Evolutionary conservation across 352 stramenopile genomes (phyloP).

Genomic region (Phytopythium kandeliae): DNA sequence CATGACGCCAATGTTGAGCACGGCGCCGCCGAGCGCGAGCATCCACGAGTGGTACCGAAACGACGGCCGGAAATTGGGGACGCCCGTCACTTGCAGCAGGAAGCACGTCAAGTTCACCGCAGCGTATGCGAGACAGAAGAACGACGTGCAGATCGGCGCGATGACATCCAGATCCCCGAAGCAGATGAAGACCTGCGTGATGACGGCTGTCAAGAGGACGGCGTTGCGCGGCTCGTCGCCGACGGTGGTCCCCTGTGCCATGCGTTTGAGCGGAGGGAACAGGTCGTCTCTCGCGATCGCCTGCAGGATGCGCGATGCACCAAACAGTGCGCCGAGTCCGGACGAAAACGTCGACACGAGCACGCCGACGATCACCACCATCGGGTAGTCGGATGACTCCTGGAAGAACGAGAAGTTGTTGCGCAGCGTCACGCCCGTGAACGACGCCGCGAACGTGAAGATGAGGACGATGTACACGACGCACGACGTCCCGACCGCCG

Average conservation of each 20-base stretch:
- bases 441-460: slow-evolving; percentile 51
- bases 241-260: slow-evolving; percentile 41
- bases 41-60: slow-evolving; percentile 72
- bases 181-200: slow-evolving; percentile 67
- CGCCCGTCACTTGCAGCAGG: slow-evolving; percentile 63
- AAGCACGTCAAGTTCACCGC: slow-evolving; percentile 74
- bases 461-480: slow-evolving; percentile 71
- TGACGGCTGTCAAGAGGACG: slow-evolving; percentile 54
- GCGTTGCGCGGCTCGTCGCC: slow-evolving; percentile 68
- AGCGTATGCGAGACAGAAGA: slow-evolving; percentile 77
- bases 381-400: slow-evolving; percentile 43
- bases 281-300: slow-evolving; percentile 71
- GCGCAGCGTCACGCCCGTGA: slow-evolving; percentile 45
- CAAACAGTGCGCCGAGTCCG: slow-evolving; percentile 60
- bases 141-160: slow-evolving; percentile 74
- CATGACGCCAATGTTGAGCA: slow-evolving; percentile 66
- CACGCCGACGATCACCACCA: slow-evolving; percentile 58
- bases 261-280: slow-evolving; percentile 36
- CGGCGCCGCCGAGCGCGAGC: slow-evolving; percentile 45
- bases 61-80: slow-evolving; percentile 74
- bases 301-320: slow-evolving; percentile 65
- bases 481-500: slow-evolving; percentile 51
- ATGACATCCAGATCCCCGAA: slow-evolving; percentile 72
- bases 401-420: slow-evolving; percentile 80
- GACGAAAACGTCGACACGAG: slow-evolving; percentile 69